Evolutionary conservation across 768 basidiomycete species (phyloP).

Genomic region (Leccinum aurantiacum): DNA sequence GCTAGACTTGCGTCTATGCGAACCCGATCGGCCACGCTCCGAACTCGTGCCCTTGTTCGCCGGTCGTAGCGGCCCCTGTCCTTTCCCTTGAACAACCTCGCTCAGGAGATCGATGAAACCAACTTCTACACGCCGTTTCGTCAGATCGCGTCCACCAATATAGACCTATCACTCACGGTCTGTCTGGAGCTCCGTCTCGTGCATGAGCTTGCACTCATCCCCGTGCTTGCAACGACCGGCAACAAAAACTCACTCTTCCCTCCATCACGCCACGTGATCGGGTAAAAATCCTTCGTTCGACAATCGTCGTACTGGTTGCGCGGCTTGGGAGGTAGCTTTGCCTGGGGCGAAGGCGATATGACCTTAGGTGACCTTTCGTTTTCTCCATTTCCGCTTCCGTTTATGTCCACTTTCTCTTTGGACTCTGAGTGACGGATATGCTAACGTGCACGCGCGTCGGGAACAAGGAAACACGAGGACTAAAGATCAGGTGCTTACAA

Average conservation of each 20-base stretch:
- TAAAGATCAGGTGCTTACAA: constrained; percentile 44
- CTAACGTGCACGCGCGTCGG: constrained; percentile 28
- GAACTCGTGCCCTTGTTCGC: background rate
- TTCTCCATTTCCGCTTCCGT: background rate
- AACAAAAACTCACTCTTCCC: constrained; percentile 30
- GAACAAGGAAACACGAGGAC: background rate
- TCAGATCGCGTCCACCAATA: background rate
- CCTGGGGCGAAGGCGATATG: constrained; percentile 1
- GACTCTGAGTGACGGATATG: constrained; percentile 39
- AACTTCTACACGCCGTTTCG: constrained; percentile 5
- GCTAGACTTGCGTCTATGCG: constrained; percentile 9
- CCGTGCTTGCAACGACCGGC: constrained; percentile 28
- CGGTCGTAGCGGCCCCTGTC: background rate
- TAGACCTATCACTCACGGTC: constrained; percentile 20
- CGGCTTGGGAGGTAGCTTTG: constrained; percentile 30
- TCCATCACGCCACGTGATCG: constrained; percentile 68
- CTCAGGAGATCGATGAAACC: constrained; percentile 18
- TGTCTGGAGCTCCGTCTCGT: constrained; percentile 26
- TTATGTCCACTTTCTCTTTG: background rate
- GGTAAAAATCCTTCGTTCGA: constrained; percentile 52
- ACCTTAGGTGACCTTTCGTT: background rate
- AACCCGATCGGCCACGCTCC: constrained; percentile 9
- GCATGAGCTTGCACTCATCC: constrained; percentile 30
- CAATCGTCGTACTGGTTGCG: constrained; percentile 34
- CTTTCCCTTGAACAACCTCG: background rate